Evolutionary conservation across 2,329 filamentous ascomycete genomes (phyloP), one percentile per base, ranked within the genome.

Genomic region (Microcyclosporella mali): DNA sequence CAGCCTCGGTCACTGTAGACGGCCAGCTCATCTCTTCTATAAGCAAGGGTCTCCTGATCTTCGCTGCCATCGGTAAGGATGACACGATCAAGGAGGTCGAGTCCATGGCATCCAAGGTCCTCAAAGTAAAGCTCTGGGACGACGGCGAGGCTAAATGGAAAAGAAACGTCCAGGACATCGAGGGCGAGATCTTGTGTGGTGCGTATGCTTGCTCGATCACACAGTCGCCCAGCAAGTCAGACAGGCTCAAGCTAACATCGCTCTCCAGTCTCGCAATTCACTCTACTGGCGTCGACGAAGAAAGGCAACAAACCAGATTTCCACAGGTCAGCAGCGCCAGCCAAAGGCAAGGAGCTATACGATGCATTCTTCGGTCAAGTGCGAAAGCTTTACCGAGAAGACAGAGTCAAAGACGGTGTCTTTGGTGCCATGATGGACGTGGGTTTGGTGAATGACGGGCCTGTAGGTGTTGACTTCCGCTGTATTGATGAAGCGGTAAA

Each of bases 371-470:
- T 89, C 55, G 70, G 77, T 38, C 85, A 84, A 56, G 80, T 97
- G 32, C 77, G 81, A 56, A 73, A 81, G 41, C 74, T 80, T 2
- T 94, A 97, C 63, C 65, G 71, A 4, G 66, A 77, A 6, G 85
- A 88, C 7, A 82, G 75, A 51, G 89, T 98, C 45, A 88, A 95
- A 63, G 84, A 98, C 62, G 92, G 94, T n/a, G 81, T 90, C 21
- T 98, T 98, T 65, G 90, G 95, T 61, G 92, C 92, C 37, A 95
- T 94, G 89, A 98, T 98, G 92, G 84, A 97, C 60, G 90, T 98
- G 45, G 84, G 85, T 37, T 68, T 95, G 21, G 81, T 95, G 37
- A 97, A 97, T 55, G 90, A 97, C 58, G 79, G 79, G 59, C 79
- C 79, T 69, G 79, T 82, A 77, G 71, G 78, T 78, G 63, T 77